Evolutionary conservation across 768 basidiomycete genomes (phyloP).

Genomic region (Boletus reticuloceps): DNA sequence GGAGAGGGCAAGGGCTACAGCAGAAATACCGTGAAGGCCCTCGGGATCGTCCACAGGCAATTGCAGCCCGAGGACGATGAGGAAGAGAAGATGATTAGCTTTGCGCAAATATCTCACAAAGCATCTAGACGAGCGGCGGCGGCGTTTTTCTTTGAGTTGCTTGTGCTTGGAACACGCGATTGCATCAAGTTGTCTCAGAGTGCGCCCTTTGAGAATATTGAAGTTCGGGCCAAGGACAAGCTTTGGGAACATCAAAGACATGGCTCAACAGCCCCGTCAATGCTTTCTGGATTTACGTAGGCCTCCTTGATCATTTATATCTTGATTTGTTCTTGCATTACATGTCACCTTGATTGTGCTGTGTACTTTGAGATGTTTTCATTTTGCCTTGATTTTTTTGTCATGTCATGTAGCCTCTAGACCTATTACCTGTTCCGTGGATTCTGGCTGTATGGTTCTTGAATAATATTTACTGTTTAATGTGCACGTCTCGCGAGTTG

Average conservation of each 20-base stretch:
- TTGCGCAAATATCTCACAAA: slow-evolving; percentile 76
- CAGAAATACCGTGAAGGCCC: slow-evolving; percentile 84
- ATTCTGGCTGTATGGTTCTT: slow-evolving; percentile 3
- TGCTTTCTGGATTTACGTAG: slow-evolving; percentile 42
- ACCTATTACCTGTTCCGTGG: not conserved
- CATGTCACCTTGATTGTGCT: not conserved
- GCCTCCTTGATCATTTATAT: not conserved
- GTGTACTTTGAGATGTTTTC: not conserved
- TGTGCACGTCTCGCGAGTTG: no score
- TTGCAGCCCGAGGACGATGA: slow-evolving; percentile 52
- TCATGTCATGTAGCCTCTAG: slow-evolving; percentile 8
- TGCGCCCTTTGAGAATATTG: slow-evolving; percentile 81
- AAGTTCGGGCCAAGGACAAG: slow-evolving; percentile 74
- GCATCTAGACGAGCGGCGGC: slow-evolving; percentile 90
- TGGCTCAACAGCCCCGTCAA: slow-evolving; percentile 42
- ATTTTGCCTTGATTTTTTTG: not conserved
- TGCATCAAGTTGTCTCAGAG: slow-evolving; percentile 79
- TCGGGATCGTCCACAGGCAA: slow-evolving; percentile 71
- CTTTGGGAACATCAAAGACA: slow-evolving; percentile 75
- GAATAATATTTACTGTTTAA: no score
- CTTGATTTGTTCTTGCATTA: slow-evolving; percentile 16
- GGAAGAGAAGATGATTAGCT: slow-evolving; percentile 67
- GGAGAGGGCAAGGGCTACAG: slow-evolving; percentile 75
- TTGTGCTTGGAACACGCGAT: slow-evolving; percentile 92
- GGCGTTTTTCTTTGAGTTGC: slow-evolving; percentile 96